Evolutionary conservation across 1,139 yeast species (phyloP), one percentile per base, ranked within the genome.

Genomic region (Nadsonia commutata): DNA sequence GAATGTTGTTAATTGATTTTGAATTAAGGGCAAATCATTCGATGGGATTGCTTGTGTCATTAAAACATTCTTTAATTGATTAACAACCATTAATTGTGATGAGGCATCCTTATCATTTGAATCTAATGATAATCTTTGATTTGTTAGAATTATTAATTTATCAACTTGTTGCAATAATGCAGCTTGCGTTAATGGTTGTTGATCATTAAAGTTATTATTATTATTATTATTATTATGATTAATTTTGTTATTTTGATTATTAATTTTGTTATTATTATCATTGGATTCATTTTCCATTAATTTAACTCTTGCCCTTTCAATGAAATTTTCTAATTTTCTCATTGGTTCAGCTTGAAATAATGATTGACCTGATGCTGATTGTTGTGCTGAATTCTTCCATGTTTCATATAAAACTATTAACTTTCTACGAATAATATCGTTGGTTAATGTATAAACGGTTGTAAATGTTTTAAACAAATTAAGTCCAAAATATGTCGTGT

Each of bases 371-470:
- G 41, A 23, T 8, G 80, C 70, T 7, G 81, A 71, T 40, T 75
- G 73, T 22, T 75, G 71, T 40, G 75, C 72, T 27, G 63, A 60
- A 23, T 52, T 66, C 65, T 82, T 80, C 99, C 99, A 93, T 13
- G 95, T 83, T 56, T 78, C 79, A 63, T 83, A 88, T 50, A 93
- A 65, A 50, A 79, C 80, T 45, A 76, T 77, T 59, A 93, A 66
- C 60, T 80, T 82, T 43, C 72, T 70, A 50, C 97, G 71, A 17
- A 79, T 74, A n/a, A 70, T 63, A 52, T 85, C 94, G 54, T 78
- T 80, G 37, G 83, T 90, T 46, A 80, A 65, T 23, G 85, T 73
- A 57, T 84, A 93, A 2, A 88, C 80, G 49, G 76, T 79, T 20
- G 84, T 77, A 60, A 80, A 90, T 2, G 83, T 65, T 52, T 70